These are phyloP conservation scores for Clonostachys rhizophaga DNA, from an alignment of 2,329 filamentous ascomycete genomes.

Conservation along the genomic window DNA sequence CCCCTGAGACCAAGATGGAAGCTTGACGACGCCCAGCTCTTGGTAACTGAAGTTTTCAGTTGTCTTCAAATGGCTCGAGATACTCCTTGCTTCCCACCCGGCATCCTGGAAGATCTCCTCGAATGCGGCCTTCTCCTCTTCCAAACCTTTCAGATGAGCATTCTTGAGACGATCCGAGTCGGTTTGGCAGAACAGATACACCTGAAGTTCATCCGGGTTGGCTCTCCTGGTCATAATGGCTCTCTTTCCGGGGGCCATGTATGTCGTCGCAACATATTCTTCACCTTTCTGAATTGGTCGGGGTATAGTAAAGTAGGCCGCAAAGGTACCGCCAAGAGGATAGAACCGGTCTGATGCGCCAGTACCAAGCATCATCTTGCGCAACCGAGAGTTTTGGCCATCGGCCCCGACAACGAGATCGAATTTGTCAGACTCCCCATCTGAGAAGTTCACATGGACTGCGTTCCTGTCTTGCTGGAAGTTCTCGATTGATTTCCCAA, in stretches of 20 bases:
- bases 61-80: constrained; percentile 16
- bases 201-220: constrained; percentile 15
- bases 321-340: constrained; percentile 19
- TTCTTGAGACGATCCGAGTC: constrained; percentile 7
- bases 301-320: constrained; percentile 22
- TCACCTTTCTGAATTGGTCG: constrained; percentile 11
- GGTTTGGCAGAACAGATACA: constrained; percentile 21
- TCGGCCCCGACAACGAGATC: constrained; percentile 52
- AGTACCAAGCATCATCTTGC: constrained; percentile 13
- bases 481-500: constrained; percentile 18
- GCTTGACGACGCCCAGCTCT: constrained; percentile 31
- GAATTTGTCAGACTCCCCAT: constrained; percentile 32
- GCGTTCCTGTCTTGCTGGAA: constrained; percentile 19
- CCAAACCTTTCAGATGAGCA: background rate
- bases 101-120: constrained; percentile 21
- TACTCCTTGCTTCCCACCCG: constrained; percentile 31
- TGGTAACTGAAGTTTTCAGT: constrained; percentile 35
- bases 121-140: constrained; percentile 26
- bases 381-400: constrained; percentile 25
- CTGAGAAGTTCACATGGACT: constrained; percentile 30
- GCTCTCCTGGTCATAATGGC: constrained; percentile 23
- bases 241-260: constrained; percentile 17
- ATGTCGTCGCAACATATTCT: constrained; percentile 18
- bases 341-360: constrained; percentile 9
- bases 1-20: constrained; percentile 20